phyloP scores from a whole-genome alignment of 257 asterid genomes.

The Solanum lignicaule region DNA sequence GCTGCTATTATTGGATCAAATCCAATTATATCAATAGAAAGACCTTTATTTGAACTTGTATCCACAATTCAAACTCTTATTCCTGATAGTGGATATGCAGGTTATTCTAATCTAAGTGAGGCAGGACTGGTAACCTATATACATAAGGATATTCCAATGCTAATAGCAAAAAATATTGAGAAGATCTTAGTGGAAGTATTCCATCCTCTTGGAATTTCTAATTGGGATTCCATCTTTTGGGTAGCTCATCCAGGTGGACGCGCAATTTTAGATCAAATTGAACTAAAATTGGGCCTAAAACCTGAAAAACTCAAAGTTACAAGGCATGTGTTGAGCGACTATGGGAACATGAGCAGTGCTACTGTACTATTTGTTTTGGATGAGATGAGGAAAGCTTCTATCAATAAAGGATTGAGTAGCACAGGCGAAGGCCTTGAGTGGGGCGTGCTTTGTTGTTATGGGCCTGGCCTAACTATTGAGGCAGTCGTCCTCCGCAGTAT shows the following conservation, averaged over 20 bases:
- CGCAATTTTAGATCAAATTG: not conserved
- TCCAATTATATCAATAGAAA: too few relatives aligned
- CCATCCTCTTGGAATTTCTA: not conserved
- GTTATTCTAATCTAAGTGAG: not conserved
- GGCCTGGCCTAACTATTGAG: constrained; percentile 3
- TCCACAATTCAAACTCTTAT: not conserved
- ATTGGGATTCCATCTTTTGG: constrained; percentile 12
- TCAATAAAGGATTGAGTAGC: not conserved
- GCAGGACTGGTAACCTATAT: not conserved
- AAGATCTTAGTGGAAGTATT: not conserved
- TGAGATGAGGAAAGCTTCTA: constrained; percentile 2
- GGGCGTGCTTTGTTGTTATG: constrained; percentile 4
- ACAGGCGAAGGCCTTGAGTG: constrained; percentile 8
- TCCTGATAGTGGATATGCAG: not conserved
- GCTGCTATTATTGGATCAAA: too few relatives aligned
- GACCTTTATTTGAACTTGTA: too few relatives aligned
- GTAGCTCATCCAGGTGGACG: constrained; percentile 6
- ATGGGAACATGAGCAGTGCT: constrained; percentile 1
- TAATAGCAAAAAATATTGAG: not conserved
- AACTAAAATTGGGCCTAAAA: not conserved
- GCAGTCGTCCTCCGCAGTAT: not conserved
- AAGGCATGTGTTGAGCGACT: not conserved
- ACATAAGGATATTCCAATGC: too few relatives aligned
- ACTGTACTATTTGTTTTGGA: constrained; percentile 1
- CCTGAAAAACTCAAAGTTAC: not conserved